Evolutionary conservation across 768 basidiomycete species (phyloP).

Genomic region (Royoungia palumana): DNA sequence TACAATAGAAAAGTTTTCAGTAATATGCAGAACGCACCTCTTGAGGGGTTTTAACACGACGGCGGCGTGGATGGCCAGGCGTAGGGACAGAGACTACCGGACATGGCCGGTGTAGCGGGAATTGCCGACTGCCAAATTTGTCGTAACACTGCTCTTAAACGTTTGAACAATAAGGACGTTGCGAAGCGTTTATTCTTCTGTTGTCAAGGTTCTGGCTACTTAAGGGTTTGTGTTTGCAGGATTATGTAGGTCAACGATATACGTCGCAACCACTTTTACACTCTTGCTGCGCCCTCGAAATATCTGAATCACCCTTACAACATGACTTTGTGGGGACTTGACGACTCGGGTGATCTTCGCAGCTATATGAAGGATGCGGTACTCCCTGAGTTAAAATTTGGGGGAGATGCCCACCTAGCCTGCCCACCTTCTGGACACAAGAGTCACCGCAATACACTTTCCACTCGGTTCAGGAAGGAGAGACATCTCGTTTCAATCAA

Average conservation of each 20-base stretch:
- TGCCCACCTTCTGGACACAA: slow-evolving; percentile 30
- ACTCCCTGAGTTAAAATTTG: slow-evolving; percentile 31
- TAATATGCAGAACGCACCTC: slow-evolving; percentile 26
- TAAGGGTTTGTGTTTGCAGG: slow-evolving; percentile 11
- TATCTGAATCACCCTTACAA: neutral
- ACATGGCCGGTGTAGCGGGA: slow-evolving; percentile 21
- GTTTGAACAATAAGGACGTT: slow-evolving; percentile 16
- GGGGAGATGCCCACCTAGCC: slow-evolving; percentile 7
- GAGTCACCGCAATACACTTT: slow-evolving; percentile 34
- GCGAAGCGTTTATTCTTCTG: slow-evolving; percentile 11
- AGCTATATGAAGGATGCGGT: slow-evolving; percentile 34
- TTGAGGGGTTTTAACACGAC: slow-evolving; percentile 24
- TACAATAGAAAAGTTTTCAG: neutral
- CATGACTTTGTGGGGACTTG: slow-evolving; percentile 31
- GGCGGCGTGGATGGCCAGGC: slow-evolving; percentile 2
- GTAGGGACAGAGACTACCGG: slow-evolving; percentile 8
- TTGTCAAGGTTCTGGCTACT: slow-evolving; percentile 17
- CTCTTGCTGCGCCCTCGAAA: neutral
- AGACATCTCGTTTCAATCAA: slow-evolving; percentile 32
- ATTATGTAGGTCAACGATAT: slow-evolving; percentile 1
- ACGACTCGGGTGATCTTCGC: slow-evolving; percentile 33
- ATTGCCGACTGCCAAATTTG: slow-evolving; percentile 23
- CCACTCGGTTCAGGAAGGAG: slow-evolving; percentile 31
- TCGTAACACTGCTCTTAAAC: neutral
- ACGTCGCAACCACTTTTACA: neutral